Percentiles rank a stretch among this genome's conserved stretches.
Conservation (phyloP, 2,329 filamentous ascomycete species). For the Tolypocladium endophyticum region DNA sequence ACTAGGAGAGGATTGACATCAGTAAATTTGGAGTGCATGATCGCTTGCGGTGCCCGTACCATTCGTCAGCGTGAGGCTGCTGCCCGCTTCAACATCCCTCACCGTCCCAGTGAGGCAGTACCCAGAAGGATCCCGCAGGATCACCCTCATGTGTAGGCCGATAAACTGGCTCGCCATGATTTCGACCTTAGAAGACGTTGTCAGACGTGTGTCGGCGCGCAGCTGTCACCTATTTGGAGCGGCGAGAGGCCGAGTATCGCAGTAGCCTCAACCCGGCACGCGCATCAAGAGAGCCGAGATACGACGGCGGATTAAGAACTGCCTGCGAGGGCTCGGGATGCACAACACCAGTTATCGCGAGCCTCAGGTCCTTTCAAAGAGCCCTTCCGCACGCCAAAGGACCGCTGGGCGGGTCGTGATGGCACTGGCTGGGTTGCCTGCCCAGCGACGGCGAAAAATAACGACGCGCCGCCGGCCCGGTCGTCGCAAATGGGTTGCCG, state of each 20-base stretch:
- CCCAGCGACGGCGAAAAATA: neutral
- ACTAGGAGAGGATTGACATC: slow-evolving; percentile 15
- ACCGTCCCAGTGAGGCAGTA: slow-evolving; percentile 61
- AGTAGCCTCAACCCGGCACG: neutral
- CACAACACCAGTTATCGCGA: neutral
- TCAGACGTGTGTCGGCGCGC: neutral
- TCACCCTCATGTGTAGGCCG: slow-evolving; percentile 66
- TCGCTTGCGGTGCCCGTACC: slow-evolving; percentile 36
- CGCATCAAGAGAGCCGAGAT: neutral
- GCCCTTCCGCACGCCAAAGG: neutral
- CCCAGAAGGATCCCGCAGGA: slow-evolving; percentile 54
- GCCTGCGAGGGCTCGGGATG: neutral
- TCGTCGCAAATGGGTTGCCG: neutral
- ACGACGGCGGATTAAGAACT: neutral
- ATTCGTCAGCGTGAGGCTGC: slow-evolving; percentile 60
- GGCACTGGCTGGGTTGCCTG: neutral
- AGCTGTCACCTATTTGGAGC: neutral
- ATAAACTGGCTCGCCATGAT: slow-evolving; percentile 54
- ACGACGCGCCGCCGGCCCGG: neutral
- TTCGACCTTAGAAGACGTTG: neutral
- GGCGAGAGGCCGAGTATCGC: neutral
- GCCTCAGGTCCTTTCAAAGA: neutral
- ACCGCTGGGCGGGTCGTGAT: neutral
- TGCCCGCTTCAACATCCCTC: slow-evolving; percentile 53
- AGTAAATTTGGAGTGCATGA: neutral